A percentile compares a stretch with the other conserved stretches of the same genome.
phyloP scores from a whole-genome alignment of 805 yeast genomes.

The Ogataea trehaloabstinens region DNA sequence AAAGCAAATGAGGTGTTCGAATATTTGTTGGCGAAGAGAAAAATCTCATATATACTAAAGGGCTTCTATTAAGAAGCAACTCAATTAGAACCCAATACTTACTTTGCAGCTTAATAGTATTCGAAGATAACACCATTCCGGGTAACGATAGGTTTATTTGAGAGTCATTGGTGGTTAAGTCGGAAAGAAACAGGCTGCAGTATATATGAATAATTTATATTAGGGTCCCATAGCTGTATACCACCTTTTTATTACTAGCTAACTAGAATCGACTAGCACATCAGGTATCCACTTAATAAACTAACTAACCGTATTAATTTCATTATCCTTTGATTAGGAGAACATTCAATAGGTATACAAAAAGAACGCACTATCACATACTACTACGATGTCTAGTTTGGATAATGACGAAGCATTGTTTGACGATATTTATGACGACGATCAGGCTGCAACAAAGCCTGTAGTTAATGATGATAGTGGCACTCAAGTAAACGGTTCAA shows the following conservation, averaged over 20 bases:
- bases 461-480: conserved; percentile 9
- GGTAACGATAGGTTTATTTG: background rate
- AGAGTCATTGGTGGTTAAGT: background rate
- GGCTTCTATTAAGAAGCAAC: too few relatives aligned
- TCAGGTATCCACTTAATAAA: background rate
- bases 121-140: too few relatives aligned
- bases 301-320: background rate
- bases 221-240: conserved; percentile 4
- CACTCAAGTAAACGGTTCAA: conserved; percentile 2
- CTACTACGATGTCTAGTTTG: conserved; percentile 50
- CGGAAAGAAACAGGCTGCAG: background rate
- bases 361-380: background rate
- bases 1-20: too few relatives aligned
- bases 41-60: too few relatives aligned
- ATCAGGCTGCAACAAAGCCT: conserved; percentile 21
- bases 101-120: too few relatives aligned
- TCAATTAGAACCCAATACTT: too few relatives aligned
- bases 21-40: background rate
- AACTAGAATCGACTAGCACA: conserved; percentile 2
- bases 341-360: too few relatives aligned
- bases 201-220: background rate
- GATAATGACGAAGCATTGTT: conserved; percentile 87
- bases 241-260: conserved; percentile 3
- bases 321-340: too few relatives aligned
- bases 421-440: conserved; percentile 74